Percentiles rank a stretch among this genome's conserved stretches.
phyloP scores from a whole-genome alignment of 352 stramenopile species.

The Phytophthora citricola region DNA sequence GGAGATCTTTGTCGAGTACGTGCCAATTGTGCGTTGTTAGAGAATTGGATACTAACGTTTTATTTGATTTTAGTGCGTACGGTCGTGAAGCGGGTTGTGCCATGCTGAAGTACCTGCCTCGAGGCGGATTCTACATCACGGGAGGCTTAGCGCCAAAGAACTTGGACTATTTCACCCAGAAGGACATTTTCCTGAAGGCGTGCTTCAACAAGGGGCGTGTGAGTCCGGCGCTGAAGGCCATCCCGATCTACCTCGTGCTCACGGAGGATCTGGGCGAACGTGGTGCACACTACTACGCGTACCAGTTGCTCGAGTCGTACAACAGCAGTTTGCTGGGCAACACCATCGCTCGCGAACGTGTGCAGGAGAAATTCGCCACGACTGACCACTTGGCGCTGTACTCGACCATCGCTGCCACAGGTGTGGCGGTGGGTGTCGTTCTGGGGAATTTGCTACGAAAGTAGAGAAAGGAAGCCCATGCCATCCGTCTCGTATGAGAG shows the following conservation, averaged over 20 bases:
- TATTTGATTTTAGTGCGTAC: constrained; percentile 76
- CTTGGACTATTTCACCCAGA: constrained; percentile 92
- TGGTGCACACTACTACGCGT: constrained; percentile 90
- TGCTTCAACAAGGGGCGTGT: constrained; percentile 92
- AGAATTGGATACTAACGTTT: constrained; percentile 4
- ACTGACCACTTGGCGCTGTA: constrained; percentile 52
- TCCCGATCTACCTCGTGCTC: constrained; percentile 91
- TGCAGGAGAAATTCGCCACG: constrained; percentile 47
- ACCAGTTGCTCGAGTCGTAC: constrained; percentile 78
- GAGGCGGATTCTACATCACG: constrained; percentile 97
- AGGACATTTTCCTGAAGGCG: constrained; percentile 80
- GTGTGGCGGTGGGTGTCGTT: constrained; percentile 41
- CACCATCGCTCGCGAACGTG: constrained; percentile 35
- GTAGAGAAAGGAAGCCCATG: constrained; percentile 6
- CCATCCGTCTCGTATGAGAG: neutral
- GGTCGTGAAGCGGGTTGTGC: constrained; percentile 94
- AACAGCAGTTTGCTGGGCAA: constrained; percentile 47
- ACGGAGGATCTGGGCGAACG: constrained; percentile 92
- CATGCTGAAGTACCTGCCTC: constrained; percentile 96
- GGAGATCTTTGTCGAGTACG: constrained; percentile 94
- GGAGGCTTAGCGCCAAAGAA: constrained; percentile 98
- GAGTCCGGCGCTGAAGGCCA: constrained; percentile 68
- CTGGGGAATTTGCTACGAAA: constrained; percentile 32
- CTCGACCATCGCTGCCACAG: constrained; percentile 46
- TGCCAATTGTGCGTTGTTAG: constrained; percentile 9